These are phyloP conservation scores for Neurospora sp. DNA, from an alignment of 495 filamentous ascomycete species.

Conservation along the genomic window DNA sequence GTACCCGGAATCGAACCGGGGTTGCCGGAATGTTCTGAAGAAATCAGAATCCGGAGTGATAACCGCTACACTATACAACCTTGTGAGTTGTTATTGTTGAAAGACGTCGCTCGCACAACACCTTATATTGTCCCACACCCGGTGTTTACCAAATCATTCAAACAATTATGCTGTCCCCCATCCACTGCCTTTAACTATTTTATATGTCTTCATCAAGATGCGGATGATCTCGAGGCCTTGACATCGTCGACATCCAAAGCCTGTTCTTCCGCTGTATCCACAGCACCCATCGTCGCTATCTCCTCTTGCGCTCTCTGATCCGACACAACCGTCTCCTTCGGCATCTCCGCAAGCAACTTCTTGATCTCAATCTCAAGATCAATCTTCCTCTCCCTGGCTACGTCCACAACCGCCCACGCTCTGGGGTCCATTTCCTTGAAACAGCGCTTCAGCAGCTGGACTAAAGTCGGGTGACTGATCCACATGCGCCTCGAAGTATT, in stretches of 20 bases:
- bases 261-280: neutral
- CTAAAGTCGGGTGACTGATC: constrained; percentile 27
- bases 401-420: constrained; percentile 30
- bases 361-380: constrained; percentile 13
- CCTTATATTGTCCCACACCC: neutral
- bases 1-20: constrained; percentile 27
- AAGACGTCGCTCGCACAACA: neutral
- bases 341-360: neutral
- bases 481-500: constrained; percentile 13
- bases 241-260: neutral
- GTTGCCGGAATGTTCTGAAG: constrained; percentile 13
- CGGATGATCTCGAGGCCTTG: neutral
- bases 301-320: neutral
- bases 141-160: neutral
- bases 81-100: neutral
- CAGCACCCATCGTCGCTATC: neutral
- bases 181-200: neutral
- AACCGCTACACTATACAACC: constrained; percentile 1
- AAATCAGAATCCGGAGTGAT: neutral
- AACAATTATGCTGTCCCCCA: neutral
- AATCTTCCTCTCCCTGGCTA: constrained; percentile 23
- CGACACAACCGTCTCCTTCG: neutral
- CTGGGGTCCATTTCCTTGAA: constrained; percentile 31
- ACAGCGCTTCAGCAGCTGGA: constrained; percentile 34
- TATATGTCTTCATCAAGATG: neutral